A percentile compares a stretch with the other conserved stretches of the same genome.
Evolutionary conservation across 306 rosid species (phyloP).

Genomic region (Gleditsia sinensis): DNA sequence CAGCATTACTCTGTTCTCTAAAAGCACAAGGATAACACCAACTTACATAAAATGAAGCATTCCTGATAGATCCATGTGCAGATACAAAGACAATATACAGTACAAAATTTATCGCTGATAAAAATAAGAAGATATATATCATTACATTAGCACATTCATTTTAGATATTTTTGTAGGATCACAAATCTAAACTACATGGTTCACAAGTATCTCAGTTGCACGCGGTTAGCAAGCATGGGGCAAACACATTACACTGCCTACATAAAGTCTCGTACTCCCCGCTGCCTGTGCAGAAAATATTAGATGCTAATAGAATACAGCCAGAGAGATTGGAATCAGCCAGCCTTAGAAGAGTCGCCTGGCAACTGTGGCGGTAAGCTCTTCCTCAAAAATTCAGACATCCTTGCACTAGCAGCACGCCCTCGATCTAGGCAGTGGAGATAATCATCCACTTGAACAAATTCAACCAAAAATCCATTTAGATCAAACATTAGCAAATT

Average conservation of each 20-base stretch:
- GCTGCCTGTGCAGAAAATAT: slow-evolving; percentile 1
- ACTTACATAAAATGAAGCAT: background rate
- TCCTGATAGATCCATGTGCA: background rate
- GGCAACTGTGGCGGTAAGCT: slow-evolving; percentile 59
- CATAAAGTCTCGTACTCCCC: background rate
- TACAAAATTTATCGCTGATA: slow-evolving; percentile 4
- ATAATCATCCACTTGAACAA: slow-evolving; percentile 73
- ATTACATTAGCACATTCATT: slow-evolving; percentile 3
- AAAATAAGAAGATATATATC: background rate
- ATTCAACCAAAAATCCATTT: slow-evolving; percentile 33
- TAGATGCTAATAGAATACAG: slow-evolving; percentile 1
- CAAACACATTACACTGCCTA: slow-evolving; percentile 8
- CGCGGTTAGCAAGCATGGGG: background rate
- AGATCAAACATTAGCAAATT: slow-evolving; percentile 25
- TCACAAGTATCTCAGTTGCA: background rate
- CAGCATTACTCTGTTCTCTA: background rate
- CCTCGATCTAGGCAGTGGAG: slow-evolving; percentile 89
- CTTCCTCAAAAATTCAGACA: slow-evolving; percentile 80
- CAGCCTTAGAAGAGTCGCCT: slow-evolving; percentile 43
- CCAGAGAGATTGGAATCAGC: slow-evolving; percentile 29
- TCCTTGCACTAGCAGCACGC: slow-evolving; percentile 65
- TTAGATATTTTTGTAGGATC: background rate
- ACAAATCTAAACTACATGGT: background rate
- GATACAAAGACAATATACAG: background rate
- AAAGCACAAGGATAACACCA: background rate